Percentiles rank a stretch among this genome's conserved stretches.
Evolutionary conservation across 1,139 yeast genomes (phyloP).

Genomic region (Pneumocystis sp.): DNA sequence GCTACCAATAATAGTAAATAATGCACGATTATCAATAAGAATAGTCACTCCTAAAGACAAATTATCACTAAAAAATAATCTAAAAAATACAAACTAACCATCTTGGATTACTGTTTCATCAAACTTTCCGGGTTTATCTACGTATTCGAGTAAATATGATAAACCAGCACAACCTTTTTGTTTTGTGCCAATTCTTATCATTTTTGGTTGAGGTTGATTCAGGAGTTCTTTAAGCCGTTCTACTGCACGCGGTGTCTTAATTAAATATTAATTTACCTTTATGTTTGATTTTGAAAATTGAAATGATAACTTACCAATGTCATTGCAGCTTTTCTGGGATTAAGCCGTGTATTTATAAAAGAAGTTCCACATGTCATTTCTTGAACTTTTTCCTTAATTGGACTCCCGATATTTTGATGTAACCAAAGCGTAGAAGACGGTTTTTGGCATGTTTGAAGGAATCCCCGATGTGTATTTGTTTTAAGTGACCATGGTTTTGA

Average conservation of each 20-base stretch:
- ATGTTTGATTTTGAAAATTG: background rate
- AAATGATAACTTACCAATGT: slow-evolving; percentile 29
- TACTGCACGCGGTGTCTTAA: slow-evolving; percentile 47
- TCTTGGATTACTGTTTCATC: slow-evolving; percentile 81
- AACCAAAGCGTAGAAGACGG: background rate
- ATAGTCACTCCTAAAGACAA: slow-evolving; percentile 42
- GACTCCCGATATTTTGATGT: background rate
- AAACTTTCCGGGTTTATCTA: slow-evolving; percentile 74
- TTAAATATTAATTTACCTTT: background rate
- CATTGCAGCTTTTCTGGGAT: slow-evolving; percentile 76
- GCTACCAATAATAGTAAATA: slow-evolving; percentile 87
- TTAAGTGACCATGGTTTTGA: background rate
- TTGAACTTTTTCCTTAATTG: background rate
- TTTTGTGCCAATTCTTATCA: slow-evolving; percentile 83
- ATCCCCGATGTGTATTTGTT: background rate
- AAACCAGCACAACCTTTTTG: slow-evolving; percentile 95
- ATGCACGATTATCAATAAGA: slow-evolving; percentile 84
- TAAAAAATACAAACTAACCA: slow-evolving; percentile 29
- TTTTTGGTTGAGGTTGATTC: slow-evolving; percentile 71
- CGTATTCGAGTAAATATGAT: slow-evolving; percentile 82
- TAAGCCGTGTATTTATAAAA: background rate
- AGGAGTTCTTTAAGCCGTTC: slow-evolving; percentile 50
- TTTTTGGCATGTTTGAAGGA: background rate
- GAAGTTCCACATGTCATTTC: background rate
- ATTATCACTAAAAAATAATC: background rate